These are phyloP conservation scores for Pisolithus sp. DNA, from an alignment of 768 basidiomycete genomes.

Conservation along the genomic window DNA sequence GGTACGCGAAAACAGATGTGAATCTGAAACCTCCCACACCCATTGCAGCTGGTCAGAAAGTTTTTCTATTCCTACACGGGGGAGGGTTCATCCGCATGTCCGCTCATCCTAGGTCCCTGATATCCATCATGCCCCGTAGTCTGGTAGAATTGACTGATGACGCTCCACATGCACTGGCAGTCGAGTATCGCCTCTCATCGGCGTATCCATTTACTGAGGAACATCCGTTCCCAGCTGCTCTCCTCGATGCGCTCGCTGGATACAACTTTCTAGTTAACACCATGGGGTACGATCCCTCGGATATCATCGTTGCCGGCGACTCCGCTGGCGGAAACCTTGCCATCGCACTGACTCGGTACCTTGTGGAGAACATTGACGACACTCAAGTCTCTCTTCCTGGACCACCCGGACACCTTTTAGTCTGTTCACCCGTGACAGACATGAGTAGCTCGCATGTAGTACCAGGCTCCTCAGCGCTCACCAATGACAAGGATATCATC, in stretches of 20 bases:
- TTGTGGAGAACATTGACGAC: slow-evolving; percentile 1
- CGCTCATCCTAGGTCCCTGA: background rate
- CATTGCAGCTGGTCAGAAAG: background rate
- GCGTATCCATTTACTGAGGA: slow-evolving; percentile 9
- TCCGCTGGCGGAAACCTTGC: slow-evolving; percentile 35
- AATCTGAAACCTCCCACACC: slow-evolving; percentile 2
- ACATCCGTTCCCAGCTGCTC: slow-evolving; percentile 31
- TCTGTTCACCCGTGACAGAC: slow-evolving; percentile 5
- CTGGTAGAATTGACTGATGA: slow-evolving; percentile 2
- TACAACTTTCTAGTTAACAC: slow-evolving; percentile 28
- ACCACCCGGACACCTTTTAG: slow-evolving; percentile 7
- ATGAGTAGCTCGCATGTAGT: slow-evolving; percentile 1
- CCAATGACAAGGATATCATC: background rate
- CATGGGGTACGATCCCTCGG: slow-evolving; percentile 23
- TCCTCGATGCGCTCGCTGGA: slow-evolving; percentile 31
- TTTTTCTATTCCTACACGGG: background rate
- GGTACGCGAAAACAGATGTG: slow-evolving; percentile 7
- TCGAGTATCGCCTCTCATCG: slow-evolving; percentile 30
- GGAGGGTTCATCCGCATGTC: slow-evolving; percentile 1
- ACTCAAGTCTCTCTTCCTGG: background rate
- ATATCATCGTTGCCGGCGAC: slow-evolving; percentile 34
- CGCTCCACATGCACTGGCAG: slow-evolving; percentile 6
- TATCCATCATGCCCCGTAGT: background rate
- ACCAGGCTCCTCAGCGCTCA: background rate
- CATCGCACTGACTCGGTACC: slow-evolving; percentile 15